Evolutionary conservation across 257 asterid genomes (phyloP).

Genomic region (Paulownia fortunei): DNA sequence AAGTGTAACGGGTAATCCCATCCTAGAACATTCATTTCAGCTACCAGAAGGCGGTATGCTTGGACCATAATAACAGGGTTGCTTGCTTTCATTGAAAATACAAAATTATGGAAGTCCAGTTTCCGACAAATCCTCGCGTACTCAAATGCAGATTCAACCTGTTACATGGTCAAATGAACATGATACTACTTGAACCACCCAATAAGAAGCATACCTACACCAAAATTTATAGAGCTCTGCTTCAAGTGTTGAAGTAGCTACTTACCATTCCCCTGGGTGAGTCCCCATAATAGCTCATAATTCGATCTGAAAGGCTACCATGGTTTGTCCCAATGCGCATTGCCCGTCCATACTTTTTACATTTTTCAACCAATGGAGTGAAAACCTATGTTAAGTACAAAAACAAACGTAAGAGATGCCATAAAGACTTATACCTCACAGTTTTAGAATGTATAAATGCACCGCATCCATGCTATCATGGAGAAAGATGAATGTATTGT

Average conservation of each 20-base stretch:
- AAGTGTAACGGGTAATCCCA: conserved; percentile 99
- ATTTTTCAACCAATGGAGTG: conserved; percentile 96
- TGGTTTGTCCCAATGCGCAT: conserved; percentile 99
- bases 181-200: conserved; percentile 11
- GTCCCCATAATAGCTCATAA: conserved; percentile 98
- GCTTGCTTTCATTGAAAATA: conserved; percentile 99
- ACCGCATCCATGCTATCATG: neutral
- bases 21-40: conserved; percentile 97
- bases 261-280: conserved; percentile 99
- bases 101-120: conserved; percentile 93
- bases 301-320: conserved; percentile 99
- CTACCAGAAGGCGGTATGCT: conserved; percentile 95
- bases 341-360: conserved; percentile 93
- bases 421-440: neutral
- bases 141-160: conserved; percentile 99
- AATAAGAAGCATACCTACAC: neutral
- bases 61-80: conserved; percentile 98
- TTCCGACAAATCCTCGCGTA: conserved; percentile 93
- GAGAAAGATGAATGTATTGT: neutral
- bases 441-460: neutral
- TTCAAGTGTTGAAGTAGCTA: conserved; percentile 26
- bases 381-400: conserved; percentile 61
- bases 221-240: neutral
- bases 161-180: conserved; percentile 35
- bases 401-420: neutral